Evolutionary conservation across 768 basidiomycete genomes (phyloP).

Genomic region (Postia placenta): DNA sequence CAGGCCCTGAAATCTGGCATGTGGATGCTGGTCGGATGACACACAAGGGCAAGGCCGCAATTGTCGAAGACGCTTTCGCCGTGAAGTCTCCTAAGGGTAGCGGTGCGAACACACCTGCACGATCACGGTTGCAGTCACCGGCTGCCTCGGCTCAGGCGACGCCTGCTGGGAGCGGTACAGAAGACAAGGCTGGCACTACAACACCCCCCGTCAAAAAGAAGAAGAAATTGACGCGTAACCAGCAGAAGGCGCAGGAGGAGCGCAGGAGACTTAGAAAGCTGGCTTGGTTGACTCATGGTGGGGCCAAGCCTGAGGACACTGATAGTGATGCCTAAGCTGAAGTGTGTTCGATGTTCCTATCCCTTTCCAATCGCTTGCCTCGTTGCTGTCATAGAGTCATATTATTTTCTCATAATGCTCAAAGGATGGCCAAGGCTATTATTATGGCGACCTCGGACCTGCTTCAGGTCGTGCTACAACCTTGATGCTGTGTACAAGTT

Average conservation of each 20-base stretch:
- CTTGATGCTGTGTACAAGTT: too few relatives aligned
- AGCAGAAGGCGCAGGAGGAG: slow-evolving; percentile 85
- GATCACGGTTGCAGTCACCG: slow-evolving; percentile 67
- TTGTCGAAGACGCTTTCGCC: slow-evolving; percentile 80
- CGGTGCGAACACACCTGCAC: slow-evolving; percentile 61
- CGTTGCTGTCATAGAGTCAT: too few relatives aligned
- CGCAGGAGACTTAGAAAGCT: slow-evolving; percentile 74
- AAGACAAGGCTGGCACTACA: slow-evolving; percentile 40
- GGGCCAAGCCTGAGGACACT: slow-evolving; percentile 77
- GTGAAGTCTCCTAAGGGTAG: slow-evolving; percentile 65
- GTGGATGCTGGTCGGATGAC: slow-evolving; percentile 81
- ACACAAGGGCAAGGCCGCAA: slow-evolving; percentile 81
- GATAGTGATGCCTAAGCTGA: slow-evolving; percentile 33
- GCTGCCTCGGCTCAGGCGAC: slow-evolving; percentile 66
- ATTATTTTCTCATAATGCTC: too few relatives aligned
- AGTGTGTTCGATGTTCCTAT: too few relatives aligned
- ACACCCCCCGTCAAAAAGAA: slow-evolving; percentile 60
- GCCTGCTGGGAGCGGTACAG: slow-evolving; percentile 73
- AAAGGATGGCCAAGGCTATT: too few relatives aligned
- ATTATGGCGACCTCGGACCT: too few relatives aligned
- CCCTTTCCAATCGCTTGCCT: too few relatives aligned
- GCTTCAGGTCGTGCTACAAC: too few relatives aligned
- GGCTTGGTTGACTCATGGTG: slow-evolving; percentile 78
- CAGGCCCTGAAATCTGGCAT: slow-evolving; percentile 90
- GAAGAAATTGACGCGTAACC: slow-evolving; percentile 89